Conservation (phyloP, 129 eudicot genomes). For the Arctium lappa region DNA sequence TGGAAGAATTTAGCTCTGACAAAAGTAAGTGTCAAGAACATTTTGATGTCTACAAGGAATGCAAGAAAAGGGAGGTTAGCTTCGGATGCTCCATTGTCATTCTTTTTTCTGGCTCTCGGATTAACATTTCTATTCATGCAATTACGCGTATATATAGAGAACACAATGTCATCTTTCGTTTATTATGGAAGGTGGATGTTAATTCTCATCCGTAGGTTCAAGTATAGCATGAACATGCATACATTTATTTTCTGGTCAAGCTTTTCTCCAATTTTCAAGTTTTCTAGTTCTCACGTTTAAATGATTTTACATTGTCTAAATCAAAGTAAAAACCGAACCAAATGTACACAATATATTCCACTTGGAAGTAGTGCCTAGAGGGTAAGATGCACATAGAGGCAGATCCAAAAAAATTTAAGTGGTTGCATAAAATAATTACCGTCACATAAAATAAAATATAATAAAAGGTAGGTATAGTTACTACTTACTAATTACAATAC, state of each 20-base stretch:
- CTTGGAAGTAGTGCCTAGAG: neutral
- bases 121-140: neutral
- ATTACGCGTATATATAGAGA: neutral
- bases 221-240: neutral
- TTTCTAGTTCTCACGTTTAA: neutral
- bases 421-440: neutral
- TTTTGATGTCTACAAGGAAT: constrained; percentile 92
- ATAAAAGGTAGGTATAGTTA: neutral
- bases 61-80: constrained; percentile 87
- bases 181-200: neutral
- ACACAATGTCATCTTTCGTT: neutral
- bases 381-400: neutral
- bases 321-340: neutral
- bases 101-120: neutral
- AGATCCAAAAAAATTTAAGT: neutral
- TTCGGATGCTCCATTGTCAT: neutral
- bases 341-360: neutral
- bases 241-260: neutral
- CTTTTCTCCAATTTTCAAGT: neutral
- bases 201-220: neutral
- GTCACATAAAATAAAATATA: no score
- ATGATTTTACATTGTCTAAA: no score
- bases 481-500: no score
- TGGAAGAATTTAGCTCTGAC: constrained; percentile 64
- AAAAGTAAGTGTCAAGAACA: constrained; percentile 93